Conservation (phyloP, 1,284 basidiomycete genomes). For the Cutaneotrichosporon daszewskae region DNA sequence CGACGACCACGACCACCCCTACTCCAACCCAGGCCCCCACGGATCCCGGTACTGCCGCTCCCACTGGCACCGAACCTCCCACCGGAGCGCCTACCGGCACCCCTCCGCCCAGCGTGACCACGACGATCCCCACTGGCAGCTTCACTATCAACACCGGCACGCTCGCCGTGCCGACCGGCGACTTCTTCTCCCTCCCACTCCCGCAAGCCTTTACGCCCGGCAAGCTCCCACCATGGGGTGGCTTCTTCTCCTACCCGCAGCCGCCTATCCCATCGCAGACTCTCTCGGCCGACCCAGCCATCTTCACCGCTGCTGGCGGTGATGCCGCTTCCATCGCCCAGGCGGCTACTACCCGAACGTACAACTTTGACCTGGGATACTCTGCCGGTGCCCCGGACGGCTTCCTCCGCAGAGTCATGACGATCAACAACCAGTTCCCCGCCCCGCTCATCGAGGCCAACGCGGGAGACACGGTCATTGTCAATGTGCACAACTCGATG, state of each 20-base stretch:
- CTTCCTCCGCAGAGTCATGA: neutral
- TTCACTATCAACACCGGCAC: no score
- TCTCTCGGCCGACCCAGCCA: neutral
- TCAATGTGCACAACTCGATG: slow-evolving; percentile 26
- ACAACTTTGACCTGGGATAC: slow-evolving; percentile 1
- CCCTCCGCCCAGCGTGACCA: no score
- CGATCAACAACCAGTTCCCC: slow-evolving; percentile 7
- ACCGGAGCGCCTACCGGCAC: no score
- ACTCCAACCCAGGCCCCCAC: no score
- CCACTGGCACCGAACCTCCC: no score
- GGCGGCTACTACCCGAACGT: neutral
- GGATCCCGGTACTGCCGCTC: no score
- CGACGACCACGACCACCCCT: no score
- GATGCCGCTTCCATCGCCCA: neutral
- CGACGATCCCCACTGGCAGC: no score
- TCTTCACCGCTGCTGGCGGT: neutral
- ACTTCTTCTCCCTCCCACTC: no score
- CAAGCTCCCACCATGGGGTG: neutral
- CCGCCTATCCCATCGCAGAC: slow-evolving; percentile 1
- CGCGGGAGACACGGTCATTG: slow-evolving; percentile 25
- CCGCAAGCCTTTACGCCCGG: no score
- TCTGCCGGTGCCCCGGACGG: slow-evolving; percentile 2
- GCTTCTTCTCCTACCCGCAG: slow-evolving; percentile 3
- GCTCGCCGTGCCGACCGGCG: no score
- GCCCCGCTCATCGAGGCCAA: slow-evolving; percentile 31